Base-by-base conservation (phyloP, 192 early-diverging fungal genomes). In the Coemansia brasiliensis region DNA sequence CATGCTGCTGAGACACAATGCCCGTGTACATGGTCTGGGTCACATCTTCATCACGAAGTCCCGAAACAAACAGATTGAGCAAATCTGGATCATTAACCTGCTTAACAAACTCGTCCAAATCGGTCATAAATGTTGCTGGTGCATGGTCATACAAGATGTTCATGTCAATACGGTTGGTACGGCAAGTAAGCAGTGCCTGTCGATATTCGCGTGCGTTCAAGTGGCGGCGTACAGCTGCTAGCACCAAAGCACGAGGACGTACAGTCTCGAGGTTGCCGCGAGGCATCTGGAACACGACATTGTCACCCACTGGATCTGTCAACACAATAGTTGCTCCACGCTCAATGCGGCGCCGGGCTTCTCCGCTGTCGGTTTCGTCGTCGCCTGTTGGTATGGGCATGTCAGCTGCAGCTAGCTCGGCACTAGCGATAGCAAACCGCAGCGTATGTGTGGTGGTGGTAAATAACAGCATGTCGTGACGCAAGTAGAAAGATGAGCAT, bases 251-350 rank as follows among this genome's bases (percentile, higher is more conserved):
- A 4, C 96, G 88, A 2, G 96, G 96, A 13, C 84, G 79, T 18
- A 98, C 83, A 0, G 95, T 97, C 63, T 98, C 96, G 49, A 97
- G 74, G 55, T 98, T 98, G 6, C 96, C 96, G 24, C 96, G 89
- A 11, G 96, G 96, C 96, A 98, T 98, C 78, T 88, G 72, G 52
- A 81, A 67, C 12, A 81, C 64, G 11, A 82, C 59, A 49, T 82
- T 83, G 13, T 85, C 83, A 50, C 83, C 86, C 41, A 64, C 73
- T 2, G 92, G 90, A 8, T 86, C 72, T 0, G 91, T 91, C 39
- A 86, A 52, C 32, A 97, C 89, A 63, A 97, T 93, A 20, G 85
- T 83, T 9, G 96, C 83, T 10, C 95, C 96, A 48, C 94, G 85
- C 78, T 98, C 96, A n/a, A 98, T 83, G 0, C 91, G 83, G 22